These are phyloP conservation scores for Fraxinus greggii DNA, from an alignment of 305 asterid genomes.

Conservation along the genomic window DNA sequence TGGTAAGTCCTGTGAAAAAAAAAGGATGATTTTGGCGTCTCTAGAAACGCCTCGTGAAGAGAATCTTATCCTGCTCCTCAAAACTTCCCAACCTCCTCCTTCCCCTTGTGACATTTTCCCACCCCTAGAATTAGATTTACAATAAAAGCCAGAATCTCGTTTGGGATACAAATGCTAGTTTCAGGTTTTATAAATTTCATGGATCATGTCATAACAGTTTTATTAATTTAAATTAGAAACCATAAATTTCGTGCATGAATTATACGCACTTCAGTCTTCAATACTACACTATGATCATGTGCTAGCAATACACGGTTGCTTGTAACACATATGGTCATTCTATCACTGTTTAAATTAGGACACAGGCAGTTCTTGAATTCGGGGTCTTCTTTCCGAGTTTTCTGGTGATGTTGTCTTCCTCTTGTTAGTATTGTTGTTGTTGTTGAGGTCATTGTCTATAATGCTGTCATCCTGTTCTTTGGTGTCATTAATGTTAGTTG, in stretches of 20 bases:
- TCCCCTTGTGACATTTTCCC: neutral
- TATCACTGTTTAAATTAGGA: neutral
- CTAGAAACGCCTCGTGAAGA: neutral
- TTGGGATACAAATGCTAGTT: neutral
- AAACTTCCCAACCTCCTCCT: neutral
- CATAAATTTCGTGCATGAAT: neutral
- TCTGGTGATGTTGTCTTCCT: constrained; percentile 37
- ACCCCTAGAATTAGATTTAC: neutral
- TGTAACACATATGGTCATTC: neutral
- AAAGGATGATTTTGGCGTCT: neutral
- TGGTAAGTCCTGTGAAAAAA: neutral
- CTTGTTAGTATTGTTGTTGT: constrained; percentile 27
- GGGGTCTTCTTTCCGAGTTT: constrained; percentile 33
- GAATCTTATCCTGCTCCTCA: neutral
- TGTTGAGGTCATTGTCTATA: constrained; percentile 12
- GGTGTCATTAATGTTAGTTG: neutral
- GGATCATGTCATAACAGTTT: neutral
- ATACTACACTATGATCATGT: neutral
- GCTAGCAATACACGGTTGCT: neutral
- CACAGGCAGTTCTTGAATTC: constrained; percentile 36
- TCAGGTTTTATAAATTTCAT: neutral
- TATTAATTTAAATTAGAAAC: neutral
- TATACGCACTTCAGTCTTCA: neutral
- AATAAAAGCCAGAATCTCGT: neutral
- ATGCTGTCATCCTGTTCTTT: constrained; percentile 15